Evolutionary conservation across 1,284 basidiomycete genomes (phyloP), one percentile per base, ranked within the genome.

Genomic region (Exsudoporus floridanus): DNA sequence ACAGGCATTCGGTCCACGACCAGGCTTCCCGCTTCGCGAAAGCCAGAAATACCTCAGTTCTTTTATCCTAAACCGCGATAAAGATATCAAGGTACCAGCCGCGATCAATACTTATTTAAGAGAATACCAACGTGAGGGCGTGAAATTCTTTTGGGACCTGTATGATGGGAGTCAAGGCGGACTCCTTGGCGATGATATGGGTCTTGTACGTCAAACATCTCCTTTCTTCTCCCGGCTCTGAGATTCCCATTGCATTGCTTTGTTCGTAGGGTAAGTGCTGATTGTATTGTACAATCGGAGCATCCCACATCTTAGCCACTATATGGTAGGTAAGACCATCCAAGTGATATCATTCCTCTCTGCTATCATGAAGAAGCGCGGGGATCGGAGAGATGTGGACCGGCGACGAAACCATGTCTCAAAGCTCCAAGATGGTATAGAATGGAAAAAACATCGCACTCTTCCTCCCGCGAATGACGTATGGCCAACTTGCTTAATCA

Each of bases 171-270:
- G 75, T 0, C 71, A 78, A 41, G 92, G 92, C 1, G 90, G 85
- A 0, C 65, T 94, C 16, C 77, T 94, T 2, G 92, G 91, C 16
- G 92, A 95, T 66, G 92, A 95, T 63, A 95, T 95, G 92, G 92
- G 91, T 50, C 71, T 92, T 52, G 88, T 89, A 64, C 65, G 81
- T 77, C 46, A 10, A 9, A 9, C 47, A 45, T 23, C 14, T 23
- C 42, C 2, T 36, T 19, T 36, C 14, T 41, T 1, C 27, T 36
- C 19, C 25, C 13, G 2, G 7, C 19, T 53, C 50, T 55, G 28
- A 66, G 10, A 18, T 19, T 23, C 9, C 5, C n/a, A 16, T 34
- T 8, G 2, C 25, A 2, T 55, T 54, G 7, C 28, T 30, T 50
- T 33, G 19, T 49, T 28, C 45, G 2, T 35, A 69, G 64, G 67